Evolutionary conservation across 495 filamentous ascomycete species (phyloP).

Genomic region (Daldinia loculata): DNA sequence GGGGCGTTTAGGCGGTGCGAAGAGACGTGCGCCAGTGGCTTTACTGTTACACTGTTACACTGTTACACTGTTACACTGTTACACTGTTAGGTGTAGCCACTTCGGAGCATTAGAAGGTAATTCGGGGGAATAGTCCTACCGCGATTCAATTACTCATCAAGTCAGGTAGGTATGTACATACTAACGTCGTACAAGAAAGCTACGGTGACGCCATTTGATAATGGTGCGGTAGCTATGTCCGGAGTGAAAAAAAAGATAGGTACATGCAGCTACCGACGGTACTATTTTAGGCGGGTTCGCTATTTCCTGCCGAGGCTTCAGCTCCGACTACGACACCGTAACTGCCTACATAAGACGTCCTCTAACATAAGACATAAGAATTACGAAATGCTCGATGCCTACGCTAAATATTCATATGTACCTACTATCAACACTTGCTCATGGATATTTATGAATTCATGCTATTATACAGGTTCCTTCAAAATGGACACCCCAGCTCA

Average conservation of each 20-base stretch:
- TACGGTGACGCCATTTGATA: neutral
- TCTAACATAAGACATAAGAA: neutral
- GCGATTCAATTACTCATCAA: conserved; percentile 1
- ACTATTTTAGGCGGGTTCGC: no score
- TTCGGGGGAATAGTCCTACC: conserved; percentile 1
- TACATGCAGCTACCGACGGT: no score
- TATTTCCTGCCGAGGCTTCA: neutral
- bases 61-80: no score
- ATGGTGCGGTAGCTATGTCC: neutral
- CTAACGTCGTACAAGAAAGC: neutral
- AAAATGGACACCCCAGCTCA: no score
- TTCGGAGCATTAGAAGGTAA: neutral
- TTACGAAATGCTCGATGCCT: neutral
- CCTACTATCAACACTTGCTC: no score
- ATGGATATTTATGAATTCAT: no score
- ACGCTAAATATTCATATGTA: neutral
- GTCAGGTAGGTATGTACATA: neutral
- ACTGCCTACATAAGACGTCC: neutral
- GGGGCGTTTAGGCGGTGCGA: neutral
- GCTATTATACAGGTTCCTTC: no score
- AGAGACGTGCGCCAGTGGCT: neutral
- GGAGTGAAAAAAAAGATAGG: no score
- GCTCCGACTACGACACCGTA: neutral
- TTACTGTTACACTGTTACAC: no score
- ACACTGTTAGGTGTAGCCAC: no score